Conservation (phyloP, 352 stramenopile species). For the Pythium angustatum region DNA sequence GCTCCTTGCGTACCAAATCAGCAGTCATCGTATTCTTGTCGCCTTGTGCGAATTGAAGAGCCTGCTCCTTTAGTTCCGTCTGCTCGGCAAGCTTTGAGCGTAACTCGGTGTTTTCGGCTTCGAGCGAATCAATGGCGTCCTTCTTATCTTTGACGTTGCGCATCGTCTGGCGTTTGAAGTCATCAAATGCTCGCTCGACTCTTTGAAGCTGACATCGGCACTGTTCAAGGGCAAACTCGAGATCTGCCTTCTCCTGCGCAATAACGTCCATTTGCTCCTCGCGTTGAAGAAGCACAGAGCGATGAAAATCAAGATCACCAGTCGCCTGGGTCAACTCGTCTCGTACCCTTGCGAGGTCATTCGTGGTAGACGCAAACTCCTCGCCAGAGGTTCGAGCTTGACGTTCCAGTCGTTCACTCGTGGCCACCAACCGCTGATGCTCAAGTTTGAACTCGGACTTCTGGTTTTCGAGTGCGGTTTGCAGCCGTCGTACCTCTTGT, state of each 20-base stretch:
- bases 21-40: conserved; percentile 28
- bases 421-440: conserved; percentile 28
- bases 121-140: conserved; percentile 37
- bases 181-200: conserved; percentile 30
- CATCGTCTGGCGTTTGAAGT: conserved; percentile 57
- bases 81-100: conserved; percentile 21
- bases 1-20: conserved; percentile 27
- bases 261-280: conserved; percentile 6
- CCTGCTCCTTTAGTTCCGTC: conserved; percentile 24
- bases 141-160: conserved; percentile 43
- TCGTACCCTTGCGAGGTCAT: conserved; percentile 11
- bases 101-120: conserved; percentile 38
- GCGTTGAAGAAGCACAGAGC: conserved; percentile 8
- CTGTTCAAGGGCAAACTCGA: conserved; percentile 23
- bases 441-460: conserved; percentile 30
- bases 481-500: conserved; percentile 45
- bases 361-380: conserved; percentile 9
- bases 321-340: conserved; percentile 17
- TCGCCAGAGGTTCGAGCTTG: conserved; percentile 15
- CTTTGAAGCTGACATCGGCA: conserved; percentile 25
- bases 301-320: conserved; percentile 20
- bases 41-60: conserved; percentile 26
- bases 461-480: conserved; percentile 36
- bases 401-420: conserved; percentile 27
- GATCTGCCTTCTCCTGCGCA: conserved; percentile 11